phyloP scores from a whole-genome alignment of 331 rosid genomes.

The Malus hybrid region DNA sequence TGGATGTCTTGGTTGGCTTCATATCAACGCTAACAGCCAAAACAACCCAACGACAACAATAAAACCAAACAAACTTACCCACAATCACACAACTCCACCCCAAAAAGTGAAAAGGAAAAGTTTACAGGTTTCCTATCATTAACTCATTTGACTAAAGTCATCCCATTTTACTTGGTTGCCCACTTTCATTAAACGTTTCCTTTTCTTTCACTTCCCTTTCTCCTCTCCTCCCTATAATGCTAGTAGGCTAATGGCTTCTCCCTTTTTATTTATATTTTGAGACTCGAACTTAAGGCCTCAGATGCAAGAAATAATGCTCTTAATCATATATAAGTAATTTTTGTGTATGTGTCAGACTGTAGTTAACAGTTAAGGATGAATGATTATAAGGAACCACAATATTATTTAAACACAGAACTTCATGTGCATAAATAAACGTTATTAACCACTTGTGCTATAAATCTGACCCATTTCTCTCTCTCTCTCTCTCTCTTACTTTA shows the following conservation, averaged over 20 bases:
- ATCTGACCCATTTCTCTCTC: background rate
- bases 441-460: too few species aligned
- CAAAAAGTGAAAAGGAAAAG: slow-evolving; percentile 9
- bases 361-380: too few species aligned
- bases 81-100: slow-evolving; percentile 16
- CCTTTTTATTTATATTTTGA: background rate
- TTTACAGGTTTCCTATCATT: slow-evolving; percentile 28
- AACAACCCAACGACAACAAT: slow-evolving; percentile 29
- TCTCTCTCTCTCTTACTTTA: background rate
- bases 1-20: slow-evolving; percentile 76
- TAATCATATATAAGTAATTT: too few species aligned
- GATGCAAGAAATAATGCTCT: too few species aligned
- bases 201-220: background rate
- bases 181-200: slow-evolving; percentile 17
- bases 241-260: slow-evolving; percentile 10
- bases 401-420: too few species aligned
- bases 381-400: too few species aligned
- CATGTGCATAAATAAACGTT: too few species aligned
- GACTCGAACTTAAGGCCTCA: too few species aligned
- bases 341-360: too few species aligned
- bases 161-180: slow-evolving; percentile 20
- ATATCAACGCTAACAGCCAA: slow-evolving; percentile 89
- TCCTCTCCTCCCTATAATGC: background rate
- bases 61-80: slow-evolving; percentile 33
- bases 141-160: slow-evolving; percentile 33